These are phyloP conservation scores for Eucalyptus cloeziana DNA, from an alignment of 345 rosid species.

Conservation along the genomic window DNA sequence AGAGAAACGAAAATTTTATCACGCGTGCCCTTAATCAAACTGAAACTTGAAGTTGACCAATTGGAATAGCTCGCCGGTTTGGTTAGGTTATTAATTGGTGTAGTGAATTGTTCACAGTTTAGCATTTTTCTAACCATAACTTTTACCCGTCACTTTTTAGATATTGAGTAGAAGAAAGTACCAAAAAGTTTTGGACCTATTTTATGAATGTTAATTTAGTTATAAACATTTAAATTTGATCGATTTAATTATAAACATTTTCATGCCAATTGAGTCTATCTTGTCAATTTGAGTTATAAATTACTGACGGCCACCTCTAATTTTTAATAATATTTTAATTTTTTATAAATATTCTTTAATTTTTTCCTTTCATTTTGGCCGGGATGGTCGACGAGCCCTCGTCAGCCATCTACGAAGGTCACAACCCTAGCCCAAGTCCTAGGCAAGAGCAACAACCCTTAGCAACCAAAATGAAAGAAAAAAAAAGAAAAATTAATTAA, in stretches of 20 bases:
- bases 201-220: too few relatives aligned
- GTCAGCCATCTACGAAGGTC: rapidly evolving
- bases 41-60: background rate
- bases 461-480: background rate
- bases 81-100: background rate
- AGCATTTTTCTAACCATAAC: background rate
- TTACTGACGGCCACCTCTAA: rapidly evolving
- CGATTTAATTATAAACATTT: too few relatives aligned
- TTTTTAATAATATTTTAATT: too few relatives aligned
- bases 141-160: background rate
- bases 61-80: background rate
- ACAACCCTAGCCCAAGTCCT: too few relatives aligned
- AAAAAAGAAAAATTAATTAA: too few relatives aligned
- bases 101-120: background rate
- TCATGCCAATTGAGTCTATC: too few relatives aligned
- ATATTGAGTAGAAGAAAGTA: background rate
- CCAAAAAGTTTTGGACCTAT: too few relatives aligned
- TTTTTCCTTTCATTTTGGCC: background rate
- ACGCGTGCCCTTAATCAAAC: rapidly evolving
- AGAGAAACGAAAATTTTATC: rapidly evolving
- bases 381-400: rapidly evolving
- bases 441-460: background rate
- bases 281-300: too few relatives aligned
- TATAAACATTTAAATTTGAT: rapidly evolving
- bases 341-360: too few relatives aligned